Evolutionary conservation across 1,284 basidiomycete genomes (phyloP).

Genomic region (Ganoderma boninense): DNA sequence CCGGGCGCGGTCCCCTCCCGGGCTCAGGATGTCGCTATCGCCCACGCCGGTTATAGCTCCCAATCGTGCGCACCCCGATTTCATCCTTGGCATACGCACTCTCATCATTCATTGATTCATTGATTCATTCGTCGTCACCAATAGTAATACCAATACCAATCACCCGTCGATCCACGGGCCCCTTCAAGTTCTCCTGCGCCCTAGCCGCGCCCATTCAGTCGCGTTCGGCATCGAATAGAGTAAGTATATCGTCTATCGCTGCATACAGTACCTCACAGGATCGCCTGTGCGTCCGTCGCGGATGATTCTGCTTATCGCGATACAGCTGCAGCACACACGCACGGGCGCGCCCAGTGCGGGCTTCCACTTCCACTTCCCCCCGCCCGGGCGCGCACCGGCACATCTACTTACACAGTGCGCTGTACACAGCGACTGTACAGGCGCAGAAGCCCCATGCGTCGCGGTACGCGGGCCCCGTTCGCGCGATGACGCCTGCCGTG

Average conservation of each 20-base stretch:
- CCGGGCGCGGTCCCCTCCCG: background rate
- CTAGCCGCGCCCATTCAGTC: background rate
- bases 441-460: background rate
- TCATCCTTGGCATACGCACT: background rate
- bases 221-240: background rate
- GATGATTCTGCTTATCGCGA: background rate
- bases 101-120: background rate
- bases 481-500: background rate
- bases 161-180: slow-evolving; percentile 5
- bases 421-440: background rate
- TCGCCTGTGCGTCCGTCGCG: too few relatives aligned
- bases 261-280: too few relatives aligned
- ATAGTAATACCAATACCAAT: background rate
- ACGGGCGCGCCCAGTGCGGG: background rate
- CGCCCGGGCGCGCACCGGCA: background rate
- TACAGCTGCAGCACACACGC: background rate
- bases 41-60: slow-evolving; percentile 3
- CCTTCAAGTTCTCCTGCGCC: background rate
- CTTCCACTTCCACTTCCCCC: background rate
- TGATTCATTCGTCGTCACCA: background rate
- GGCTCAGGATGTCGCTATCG: background rate
- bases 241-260: too few relatives aligned
- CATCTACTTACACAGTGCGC: too few relatives aligned
- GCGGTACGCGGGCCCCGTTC: too few relatives aligned
- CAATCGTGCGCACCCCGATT: background rate